Evolutionary conservation across 148 eudicot genomes (phyloP).

Genomic region (Mesembryanthemum crystallinum): DNA sequence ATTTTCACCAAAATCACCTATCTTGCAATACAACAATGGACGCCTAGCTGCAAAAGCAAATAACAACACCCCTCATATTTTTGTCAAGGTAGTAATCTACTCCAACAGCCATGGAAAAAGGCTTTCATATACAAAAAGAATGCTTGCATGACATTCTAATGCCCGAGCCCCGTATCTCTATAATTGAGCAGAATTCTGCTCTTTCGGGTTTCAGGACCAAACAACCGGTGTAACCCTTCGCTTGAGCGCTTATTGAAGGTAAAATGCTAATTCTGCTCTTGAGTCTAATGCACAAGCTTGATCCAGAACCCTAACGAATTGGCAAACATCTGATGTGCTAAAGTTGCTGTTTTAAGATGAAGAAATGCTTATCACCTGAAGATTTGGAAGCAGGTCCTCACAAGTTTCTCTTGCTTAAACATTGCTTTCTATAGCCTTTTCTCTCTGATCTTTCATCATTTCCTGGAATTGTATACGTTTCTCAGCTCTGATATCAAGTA

Average conservation of each 20-base stretch:
- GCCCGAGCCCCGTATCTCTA: too few relatives aligned
- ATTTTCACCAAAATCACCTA: too few relatives aligned
- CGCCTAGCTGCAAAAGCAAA: too few relatives aligned
- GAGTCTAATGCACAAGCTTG: neutral
- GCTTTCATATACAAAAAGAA: too few relatives aligned
- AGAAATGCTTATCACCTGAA: slow-evolving; percentile 3
- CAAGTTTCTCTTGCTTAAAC: slow-evolving; percentile 20
- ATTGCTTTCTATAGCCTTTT: slow-evolving; percentile 31
- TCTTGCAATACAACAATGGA: too few relatives aligned
- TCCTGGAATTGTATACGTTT: slow-evolving; percentile 44
- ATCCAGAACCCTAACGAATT: neutral
- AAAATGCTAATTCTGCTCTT: neutral
- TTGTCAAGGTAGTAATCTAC: too few relatives aligned
- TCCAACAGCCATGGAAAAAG: too few relatives aligned
- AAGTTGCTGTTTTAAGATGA: neutral
- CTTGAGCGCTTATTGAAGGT: neutral
- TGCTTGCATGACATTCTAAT: too few relatives aligned
- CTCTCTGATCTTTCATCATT: slow-evolving; percentile 32
- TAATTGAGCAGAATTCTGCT: neutral
- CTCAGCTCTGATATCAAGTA: slow-evolving; percentile 60
- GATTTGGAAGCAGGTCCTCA: neutral
- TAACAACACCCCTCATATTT: too few relatives aligned
- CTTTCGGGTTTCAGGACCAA: neutral
- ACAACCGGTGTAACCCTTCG: too few relatives aligned
- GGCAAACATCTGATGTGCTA: neutral